phyloP scores from a whole-genome alignment of 2,329 filamentous ascomycete species.

The Biscogniauxia marginata region DNA sequence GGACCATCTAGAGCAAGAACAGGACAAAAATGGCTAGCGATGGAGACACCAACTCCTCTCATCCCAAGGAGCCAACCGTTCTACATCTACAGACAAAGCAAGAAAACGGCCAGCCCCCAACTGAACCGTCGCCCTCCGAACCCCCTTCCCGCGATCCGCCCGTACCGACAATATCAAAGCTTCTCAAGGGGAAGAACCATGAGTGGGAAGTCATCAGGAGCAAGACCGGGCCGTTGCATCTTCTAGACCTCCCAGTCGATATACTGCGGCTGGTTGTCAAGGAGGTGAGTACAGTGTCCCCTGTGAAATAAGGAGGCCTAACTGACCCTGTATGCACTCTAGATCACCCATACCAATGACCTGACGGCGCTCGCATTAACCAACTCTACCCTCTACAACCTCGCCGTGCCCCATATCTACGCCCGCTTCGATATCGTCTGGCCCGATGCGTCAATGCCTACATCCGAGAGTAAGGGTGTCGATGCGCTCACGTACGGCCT shows the following conservation, averaged over 20 bases:
- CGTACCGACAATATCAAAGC: conserved; percentile 35
- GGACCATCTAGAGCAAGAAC: conserved; percentile 7
- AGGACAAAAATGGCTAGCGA: conserved; percentile 22
- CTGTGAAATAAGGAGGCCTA: conserved; percentile 2
- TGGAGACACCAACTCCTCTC: conserved; percentile 15
- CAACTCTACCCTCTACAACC: conserved; percentile 72
- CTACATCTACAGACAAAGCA: conserved; percentile 20
- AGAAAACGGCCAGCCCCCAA: conserved; percentile 13
- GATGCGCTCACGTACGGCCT: conserved; percentile 82
- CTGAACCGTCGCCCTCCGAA: conserved; percentile 20
- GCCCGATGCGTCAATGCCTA: conserved; percentile 67
- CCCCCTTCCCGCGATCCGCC: conserved; percentile 18
- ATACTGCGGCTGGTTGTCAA: conserved; percentile 76
- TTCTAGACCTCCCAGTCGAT: conserved; percentile 76
- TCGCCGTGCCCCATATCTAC: conserved; percentile 78
- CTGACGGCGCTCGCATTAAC: conserved; percentile 74
- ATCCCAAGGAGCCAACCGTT: conserved; percentile 15
- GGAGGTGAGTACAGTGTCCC: conserved; percentile 53
- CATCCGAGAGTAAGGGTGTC: conserved; percentile 68
- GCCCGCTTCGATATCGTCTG: conserved; percentile 85
- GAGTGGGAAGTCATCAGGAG: conserved; percentile 64
- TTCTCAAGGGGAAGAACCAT: conserved; percentile 60
- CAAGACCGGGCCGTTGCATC: conserved; percentile 56
- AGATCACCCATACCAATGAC: conserved; percentile 81
- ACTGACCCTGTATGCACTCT: conserved; percentile 2